Conservation (phyloP, 495 filamentous ascomycete species). For the Aspergillus coremiiformis region DNA sequence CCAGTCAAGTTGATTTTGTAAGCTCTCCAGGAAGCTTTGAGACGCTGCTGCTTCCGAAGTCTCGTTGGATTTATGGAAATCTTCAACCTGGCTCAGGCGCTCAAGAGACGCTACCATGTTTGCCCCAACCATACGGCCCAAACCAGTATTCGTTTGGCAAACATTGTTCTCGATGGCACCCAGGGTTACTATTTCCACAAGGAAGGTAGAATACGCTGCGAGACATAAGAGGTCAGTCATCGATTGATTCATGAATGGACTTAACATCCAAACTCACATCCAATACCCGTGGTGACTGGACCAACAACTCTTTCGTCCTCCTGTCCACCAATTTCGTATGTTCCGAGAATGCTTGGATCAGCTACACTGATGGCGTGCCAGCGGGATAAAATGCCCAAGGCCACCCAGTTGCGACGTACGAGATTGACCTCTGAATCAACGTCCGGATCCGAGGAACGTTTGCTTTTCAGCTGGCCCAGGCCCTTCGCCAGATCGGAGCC, state of each 20-base stretch:
- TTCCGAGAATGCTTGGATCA: constrained; percentile 53
- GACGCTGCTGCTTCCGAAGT: constrained; percentile 23
- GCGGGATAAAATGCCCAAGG: constrained; percentile 63
- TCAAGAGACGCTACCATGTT: constrained; percentile 35
- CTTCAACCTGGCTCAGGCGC: constrained; percentile 33
- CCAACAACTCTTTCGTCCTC: constrained; percentile 62
- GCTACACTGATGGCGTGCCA: constrained; percentile 67
- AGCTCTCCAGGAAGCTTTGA: constrained; percentile 31
- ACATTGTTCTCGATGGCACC: constrained; percentile 31
- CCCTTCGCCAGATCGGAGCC: constrained; percentile 37
- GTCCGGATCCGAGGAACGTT: constrained; percentile 40
- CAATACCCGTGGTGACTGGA: constrained; percentile 54
- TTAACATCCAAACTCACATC: constrained; percentile 49
- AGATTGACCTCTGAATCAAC: constrained; percentile 64
- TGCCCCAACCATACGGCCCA: constrained; percentile 33
- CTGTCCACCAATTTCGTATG: constrained; percentile 40
- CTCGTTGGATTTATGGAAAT: constrained; percentile 30
- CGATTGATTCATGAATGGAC: constrained; percentile 6
- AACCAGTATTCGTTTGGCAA: constrained; percentile 35
- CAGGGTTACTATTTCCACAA: constrained; percentile 34
- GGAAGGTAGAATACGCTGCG: constrained; percentile 41
- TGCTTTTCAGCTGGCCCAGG: constrained; percentile 32
- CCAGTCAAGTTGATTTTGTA: constrained; percentile 68
- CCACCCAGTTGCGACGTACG: constrained; percentile 65
- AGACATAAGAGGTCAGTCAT: neutral